Evolutionary conservation across 78 protist genomes (phyloP).

Genomic region (Tieghemostelium lacteum): DNA sequence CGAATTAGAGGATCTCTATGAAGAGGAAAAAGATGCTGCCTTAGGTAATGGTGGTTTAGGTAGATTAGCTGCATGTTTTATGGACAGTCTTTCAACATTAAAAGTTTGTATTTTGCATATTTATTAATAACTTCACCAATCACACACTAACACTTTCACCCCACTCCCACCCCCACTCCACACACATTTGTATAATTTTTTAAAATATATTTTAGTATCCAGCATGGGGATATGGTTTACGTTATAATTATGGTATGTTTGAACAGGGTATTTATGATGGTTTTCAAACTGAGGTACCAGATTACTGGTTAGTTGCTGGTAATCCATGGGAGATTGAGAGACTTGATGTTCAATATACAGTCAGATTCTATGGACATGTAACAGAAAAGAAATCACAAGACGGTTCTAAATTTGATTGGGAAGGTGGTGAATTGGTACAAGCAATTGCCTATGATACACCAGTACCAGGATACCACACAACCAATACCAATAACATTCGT

Average conservation of each 20-base stretch:
- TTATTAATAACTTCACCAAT: too few species aligned
- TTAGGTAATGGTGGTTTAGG: constrained; percentile 99
- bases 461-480: constrained; percentile 94
- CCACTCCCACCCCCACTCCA: too few species aligned
- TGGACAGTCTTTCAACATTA: constrained; percentile 95
- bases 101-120: too few species aligned
- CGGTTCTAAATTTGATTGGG: constrained; percentile 84
- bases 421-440: constrained; percentile 77
- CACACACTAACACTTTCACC: too few species aligned
- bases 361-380: constrained; percentile 87
- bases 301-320: constrained; percentile 91
- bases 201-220: too few species aligned
- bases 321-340: constrained; percentile 96
- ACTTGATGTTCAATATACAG: constrained; percentile 84
- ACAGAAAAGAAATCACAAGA: constrained; percentile 31
- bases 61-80: constrained; percentile 94
- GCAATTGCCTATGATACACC: constrained; percentile 91
- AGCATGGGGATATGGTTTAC: constrained; percentile 93
- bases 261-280: constrained; percentile 93
- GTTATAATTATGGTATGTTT: constrained; percentile 97
- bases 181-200: too few species aligned
- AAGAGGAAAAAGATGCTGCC: constrained; percentile 96
- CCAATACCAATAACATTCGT: constrained; percentile 91
- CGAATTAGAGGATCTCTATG: constrained; percentile 84
- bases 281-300: constrained; percentile 93